Evolutionary conservation across 345 rosid species (phyloP), one percentile per base, ranked within the genome.

Genomic region (Kernera saxatilis): DNA sequence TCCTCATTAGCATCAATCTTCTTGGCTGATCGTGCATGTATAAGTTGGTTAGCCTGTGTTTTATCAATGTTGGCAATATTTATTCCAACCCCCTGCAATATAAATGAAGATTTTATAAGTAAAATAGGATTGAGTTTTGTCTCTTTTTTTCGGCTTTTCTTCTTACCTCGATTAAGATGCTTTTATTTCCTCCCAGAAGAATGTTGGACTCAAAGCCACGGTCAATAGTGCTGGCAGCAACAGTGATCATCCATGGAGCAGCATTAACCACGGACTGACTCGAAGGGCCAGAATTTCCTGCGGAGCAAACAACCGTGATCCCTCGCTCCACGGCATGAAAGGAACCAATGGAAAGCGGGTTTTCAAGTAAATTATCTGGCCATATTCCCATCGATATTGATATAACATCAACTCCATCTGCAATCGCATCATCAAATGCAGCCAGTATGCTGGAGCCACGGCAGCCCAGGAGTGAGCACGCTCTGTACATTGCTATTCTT

Each of bases 31-130:
- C 78, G 73, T n/a, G 73, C 90, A 69, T 87, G 53, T 75, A 80
- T 80, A 23, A 91, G 11, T 7, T 85, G 83, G 59, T 82, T 36
- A 49, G 76, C 73, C 0, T 94, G 82, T 1, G 79, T 25, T 14
- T 72, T 76, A 19, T 78, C 33, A 2, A 89, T 83, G 36, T 67
- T 67, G 12, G 92, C 86, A 23, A 89, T 81, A 70, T 84, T 84
- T 81, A 87, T 89, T 67, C 77, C 87, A 63, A 62, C 87, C 12
- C 97, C 97, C 96, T 91, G 80, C 17, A 64, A n/a, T 54, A 29
- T 7, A 60, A 27, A 4, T 8, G 37, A 51, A 50, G 60, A 4
- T 33, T 0, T 22, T 2, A n/a, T 35, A 23, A 45, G 17, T n/a
- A 9, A 2, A 30, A 3, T 22, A 6, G 3, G 35, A 39, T 37